A percentile compares a stretch with the other conserved stretches of the same genome.
Conservation (phyloP, 2,329 filamentous ascomycete species). For the Zymoseptoria passerinii region DNA sequence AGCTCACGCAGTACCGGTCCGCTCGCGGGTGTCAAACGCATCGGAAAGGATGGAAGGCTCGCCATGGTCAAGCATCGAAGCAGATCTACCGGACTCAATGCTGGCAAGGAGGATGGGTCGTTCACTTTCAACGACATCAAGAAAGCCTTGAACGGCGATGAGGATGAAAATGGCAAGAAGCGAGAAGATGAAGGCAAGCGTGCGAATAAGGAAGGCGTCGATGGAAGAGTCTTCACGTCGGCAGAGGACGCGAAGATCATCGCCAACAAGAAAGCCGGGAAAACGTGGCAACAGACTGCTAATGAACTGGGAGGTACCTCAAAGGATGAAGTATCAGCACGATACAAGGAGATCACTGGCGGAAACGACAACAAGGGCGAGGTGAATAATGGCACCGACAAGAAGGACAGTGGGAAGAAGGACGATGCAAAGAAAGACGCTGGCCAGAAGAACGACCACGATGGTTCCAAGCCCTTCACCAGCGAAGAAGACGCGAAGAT, state of each 20-base stretch:
- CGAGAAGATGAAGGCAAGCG: background rate
- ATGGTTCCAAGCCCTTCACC: background rate
- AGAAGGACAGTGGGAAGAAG: background rate
- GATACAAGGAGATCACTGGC: constrained; percentile 6
- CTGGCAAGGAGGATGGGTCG: constrained; percentile 2
- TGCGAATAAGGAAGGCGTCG: constrained; percentile 1
- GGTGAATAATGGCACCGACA: constrained; percentile 5
- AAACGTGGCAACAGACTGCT: constrained; percentile 10
- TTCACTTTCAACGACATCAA: constrained; percentile 5
- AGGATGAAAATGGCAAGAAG: background rate
- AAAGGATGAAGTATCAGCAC: constrained; percentile 1
- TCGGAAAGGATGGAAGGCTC: constrained; percentile 18
- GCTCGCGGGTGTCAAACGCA: background rate
- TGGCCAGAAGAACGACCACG: constrained; percentile 16
- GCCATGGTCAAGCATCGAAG: constrained; percentile 21
- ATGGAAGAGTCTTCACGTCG: constrained; percentile 19
- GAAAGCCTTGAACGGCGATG: constrained; percentile 7
- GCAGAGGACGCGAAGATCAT: constrained; percentile 36
- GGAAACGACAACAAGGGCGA: constrained; percentile 2
- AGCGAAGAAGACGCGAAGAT: background rate
- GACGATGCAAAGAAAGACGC: constrained; percentile 9
- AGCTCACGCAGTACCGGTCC: background rate
- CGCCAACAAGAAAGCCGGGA: constrained; percentile 5
- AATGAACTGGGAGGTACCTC: constrained; percentile 6
- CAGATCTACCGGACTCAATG: constrained; percentile 6